Base-by-base conservation (phyloP, 495 filamentous ascomycete genomes). In the Hypoxylon subgilvum region DNA sequence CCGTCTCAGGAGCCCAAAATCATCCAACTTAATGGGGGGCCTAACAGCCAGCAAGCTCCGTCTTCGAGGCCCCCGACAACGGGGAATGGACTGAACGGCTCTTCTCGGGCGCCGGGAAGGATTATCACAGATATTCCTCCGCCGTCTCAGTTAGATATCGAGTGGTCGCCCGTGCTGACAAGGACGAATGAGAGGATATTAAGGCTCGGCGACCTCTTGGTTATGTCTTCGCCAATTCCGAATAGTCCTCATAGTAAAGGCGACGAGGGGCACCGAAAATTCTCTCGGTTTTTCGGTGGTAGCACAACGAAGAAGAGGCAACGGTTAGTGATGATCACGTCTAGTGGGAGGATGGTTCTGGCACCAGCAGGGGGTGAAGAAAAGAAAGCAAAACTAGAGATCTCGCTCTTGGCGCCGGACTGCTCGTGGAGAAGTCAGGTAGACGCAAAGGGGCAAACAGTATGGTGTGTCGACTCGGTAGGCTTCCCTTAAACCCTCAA, bases 161-260 rank as follows among this genome's bases (percentile, higher is more conserved):
- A 97, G 73, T 99, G 95, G 95, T 97, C 93, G 1, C 95, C 95
- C 6, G 95, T 99, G 2, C 74, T 99, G 47, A 96, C 89, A 23
- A 87, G 84, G 50, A 84, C 82, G 51, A 96, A 97, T 66, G 95
- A 99, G 75, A 82, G 95, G 41, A 99, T 99, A 49, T 70, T 99
- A 54, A 96, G 96, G 68, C 79, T 99, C 18, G 95, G 95, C 2
- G 96, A 97, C 63, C 73, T 96, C 45, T 81, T 90, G 65, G 91
- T 97, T 7, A 76, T 87, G 57, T 88, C 90, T 2, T 82, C 89
- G 2, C 89, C 91, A 75, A 68, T 86, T 78, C 88, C 89, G 6
- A 84, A 82, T 43, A 83, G 84, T 39, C 85, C 84, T 32, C 83
- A 86, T 65, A 85, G 84, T 23, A 81, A 77, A 42, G 69, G 72